A percentile compares a stretch with the other conserved stretches of the same genome.
phyloP scores from a whole-genome alignment of 2,329 filamentous ascomycete species.

The Trematosphaeria pertusa region DNA sequence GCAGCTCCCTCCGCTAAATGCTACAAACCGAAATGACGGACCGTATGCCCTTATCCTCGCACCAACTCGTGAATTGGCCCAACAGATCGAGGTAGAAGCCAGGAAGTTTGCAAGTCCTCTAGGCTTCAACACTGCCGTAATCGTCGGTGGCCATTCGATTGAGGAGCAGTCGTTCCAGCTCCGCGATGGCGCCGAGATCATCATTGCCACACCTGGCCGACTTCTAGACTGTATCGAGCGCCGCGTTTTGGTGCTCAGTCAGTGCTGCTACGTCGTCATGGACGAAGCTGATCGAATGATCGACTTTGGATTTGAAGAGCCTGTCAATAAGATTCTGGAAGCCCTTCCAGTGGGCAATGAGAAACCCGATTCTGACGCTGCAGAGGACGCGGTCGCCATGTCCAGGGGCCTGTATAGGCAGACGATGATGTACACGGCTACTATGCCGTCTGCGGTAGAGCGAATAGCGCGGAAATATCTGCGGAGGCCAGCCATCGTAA shows the following conservation, averaged over 20 bases:
- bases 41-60: conserved; percentile 97
- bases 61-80: conserved; percentile 94
- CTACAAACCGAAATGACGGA: conserved; percentile 88
- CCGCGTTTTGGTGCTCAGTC: conserved; percentile 86
- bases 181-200: conserved; percentile 92
- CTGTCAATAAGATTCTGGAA: conserved; percentile 96
- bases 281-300: conserved; percentile 99
- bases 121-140: conserved; percentile 93
- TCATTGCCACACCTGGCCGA: conserved; percentile 97
- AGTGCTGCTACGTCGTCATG: conserved; percentile 99
- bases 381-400: conserved; percentile 88
- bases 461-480: conserved; percentile 97
- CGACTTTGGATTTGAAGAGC: conserved; percentile 96
- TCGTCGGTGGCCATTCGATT: conserved; percentile 95
- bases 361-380: conserved; percentile 92
- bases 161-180: conserved; percentile 93
- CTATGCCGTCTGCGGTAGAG: conserved; percentile 92
- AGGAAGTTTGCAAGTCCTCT: conserved; percentile 89
- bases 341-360: conserved; percentile 91
- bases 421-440: conserved; percentile 99
- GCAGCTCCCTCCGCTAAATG: conserved; percentile 82
- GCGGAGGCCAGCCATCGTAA: conserved; percentile 89
- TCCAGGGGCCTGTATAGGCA: conserved; percentile 85
- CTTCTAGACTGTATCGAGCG: conserved; percentile 96
- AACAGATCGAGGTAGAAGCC: conserved; percentile 95